A percentile compares a stretch with the other conserved stretches of the same genome.
Evolutionary conservation across 2,329 filamentous ascomycete species (phyloP).

Genomic region (Torrubiella hemipterigena): DNA sequence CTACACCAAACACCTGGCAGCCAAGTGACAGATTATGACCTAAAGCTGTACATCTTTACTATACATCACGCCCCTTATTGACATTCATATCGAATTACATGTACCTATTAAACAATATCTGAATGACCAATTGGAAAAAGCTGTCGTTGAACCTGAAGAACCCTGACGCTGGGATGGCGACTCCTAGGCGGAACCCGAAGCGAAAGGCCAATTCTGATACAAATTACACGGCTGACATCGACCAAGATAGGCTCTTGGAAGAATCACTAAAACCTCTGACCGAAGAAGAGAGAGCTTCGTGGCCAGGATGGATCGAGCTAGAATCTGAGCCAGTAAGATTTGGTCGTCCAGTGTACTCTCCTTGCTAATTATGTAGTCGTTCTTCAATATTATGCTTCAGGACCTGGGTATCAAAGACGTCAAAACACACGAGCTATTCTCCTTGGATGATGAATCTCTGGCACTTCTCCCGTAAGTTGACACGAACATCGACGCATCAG

Average conservation of each 20-base stretch:
- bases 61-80: too few species aligned
- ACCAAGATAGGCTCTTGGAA: slow-evolving; percentile 29
- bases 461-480: slow-evolving; percentile 45
- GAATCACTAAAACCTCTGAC: slow-evolving; percentile 35
- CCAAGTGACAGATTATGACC: too few species aligned
- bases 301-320: slow-evolving; percentile 70
- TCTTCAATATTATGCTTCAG: slow-evolving; percentile 76
- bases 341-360: not conserved
- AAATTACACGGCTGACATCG: slow-evolving; percentile 14
- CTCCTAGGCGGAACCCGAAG: slow-evolving; percentile 25
- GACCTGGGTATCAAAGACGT: slow-evolving; percentile 66
- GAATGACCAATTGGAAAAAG: too few species aligned
- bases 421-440: slow-evolving; percentile 65
- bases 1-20: too few species aligned
- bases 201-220: slow-evolving; percentile 28
- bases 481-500: not conserved
- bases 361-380: slow-evolving; percentile 37
- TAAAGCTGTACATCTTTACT: too few species aligned
- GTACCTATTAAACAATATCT: too few species aligned
- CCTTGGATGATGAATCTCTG: slow-evolving; percentile 55
- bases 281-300: slow-evolving; percentile 42
- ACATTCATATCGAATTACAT: too few species aligned
- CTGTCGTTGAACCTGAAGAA: too few species aligned
- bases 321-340: slow-evolving; percentile 72
- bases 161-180: not conserved